These are phyloP conservation scores for Fusarium sp. DNA, from an alignment of 2,329 filamentous ascomycete genomes.

Conservation along the genomic window DNA sequence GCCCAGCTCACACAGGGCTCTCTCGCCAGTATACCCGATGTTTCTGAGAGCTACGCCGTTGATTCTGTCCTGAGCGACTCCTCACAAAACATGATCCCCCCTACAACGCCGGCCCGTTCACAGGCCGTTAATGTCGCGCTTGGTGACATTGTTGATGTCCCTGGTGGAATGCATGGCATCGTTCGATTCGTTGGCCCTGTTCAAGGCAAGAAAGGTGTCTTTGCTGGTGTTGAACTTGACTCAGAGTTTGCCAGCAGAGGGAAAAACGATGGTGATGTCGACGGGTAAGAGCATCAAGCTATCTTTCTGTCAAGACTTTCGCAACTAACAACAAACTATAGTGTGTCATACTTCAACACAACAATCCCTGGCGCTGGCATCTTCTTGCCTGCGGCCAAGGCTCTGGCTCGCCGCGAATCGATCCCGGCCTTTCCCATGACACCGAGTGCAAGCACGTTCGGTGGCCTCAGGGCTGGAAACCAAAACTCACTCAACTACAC, in stretches of 20 bases:
- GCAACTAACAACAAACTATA: constrained; percentile 50
- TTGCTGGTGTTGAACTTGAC: constrained; percentile 92
- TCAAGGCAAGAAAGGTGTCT: constrained; percentile 89
- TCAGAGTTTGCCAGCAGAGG: constrained; percentile 85
- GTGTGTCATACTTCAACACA: constrained; percentile 85
- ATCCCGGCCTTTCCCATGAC: constrained; percentile 73
- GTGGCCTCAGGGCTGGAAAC: constrained; percentile 66
- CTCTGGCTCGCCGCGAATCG: constrained; percentile 77
- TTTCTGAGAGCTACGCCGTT: constrained; percentile 73
- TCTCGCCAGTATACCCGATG: constrained; percentile 77
- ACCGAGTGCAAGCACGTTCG: constrained; percentile 75
- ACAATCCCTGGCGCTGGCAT: constrained; percentile 86
- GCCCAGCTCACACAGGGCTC: constrained; percentile 76
- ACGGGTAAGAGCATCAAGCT: constrained; percentile 76
- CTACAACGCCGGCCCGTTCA: constrained; percentile 67
- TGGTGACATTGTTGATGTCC: constrained; percentile 91
- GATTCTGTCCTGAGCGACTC: constrained; percentile 63
- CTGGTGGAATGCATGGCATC: constrained; percentile 90
- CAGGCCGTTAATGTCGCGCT: constrained; percentile 72
- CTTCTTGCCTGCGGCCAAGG: constrained; percentile 90
- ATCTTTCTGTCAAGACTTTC: not conserved
- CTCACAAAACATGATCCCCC: constrained; percentile 65
- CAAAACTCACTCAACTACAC: constrained; percentile 74
- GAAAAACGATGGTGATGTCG: constrained; percentile 97
- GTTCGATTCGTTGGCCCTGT: constrained; percentile 92